Percentiles rank a stretch among this genome's conserved stretches.
These are phyloP conservation scores for Flueggea neowawraea DNA, from an alignment of 441 rosid genomes.

Conservation along the genomic window DNA sequence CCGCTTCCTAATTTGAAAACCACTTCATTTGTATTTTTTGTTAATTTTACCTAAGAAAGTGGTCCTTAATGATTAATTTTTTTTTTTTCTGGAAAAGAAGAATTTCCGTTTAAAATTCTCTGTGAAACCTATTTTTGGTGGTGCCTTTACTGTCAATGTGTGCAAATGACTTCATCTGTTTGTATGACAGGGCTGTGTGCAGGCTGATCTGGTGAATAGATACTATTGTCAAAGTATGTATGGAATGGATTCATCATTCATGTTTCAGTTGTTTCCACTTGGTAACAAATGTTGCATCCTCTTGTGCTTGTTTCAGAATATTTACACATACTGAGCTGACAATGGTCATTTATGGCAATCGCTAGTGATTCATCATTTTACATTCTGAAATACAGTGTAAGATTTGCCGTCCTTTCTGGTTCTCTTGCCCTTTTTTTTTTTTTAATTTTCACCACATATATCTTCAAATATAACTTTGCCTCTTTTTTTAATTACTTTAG, in stretches of 20 bases:
- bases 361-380: constrained; percentile 96
- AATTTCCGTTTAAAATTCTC: constrained; percentile 90
- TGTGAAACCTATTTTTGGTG: constrained; percentile 87
- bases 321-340: constrained; percentile 95
- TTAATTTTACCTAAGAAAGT: too few species aligned
- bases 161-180: constrained; percentile 97
- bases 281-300: too few species aligned
- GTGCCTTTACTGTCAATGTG: constrained; percentile 95
- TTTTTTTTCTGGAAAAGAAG: constrained; percentile 78
- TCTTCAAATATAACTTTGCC: constrained; percentile 32
- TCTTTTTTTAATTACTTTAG: too few species aligned
- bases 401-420: constrained; percentile 19
- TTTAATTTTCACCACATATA: not conserved
- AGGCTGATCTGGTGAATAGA: constrained; percentile 95
- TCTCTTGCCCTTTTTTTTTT: not conserved
- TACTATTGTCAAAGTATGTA: constrained; percentile 58
- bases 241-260: too few species aligned
- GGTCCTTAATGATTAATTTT: too few species aligned
- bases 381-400: constrained; percentile 90
- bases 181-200: constrained; percentile 99
- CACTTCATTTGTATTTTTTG: too few species aligned
- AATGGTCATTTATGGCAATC: constrained; percentile 98
- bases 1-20: too few species aligned
- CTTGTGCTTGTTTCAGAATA: too few species aligned
- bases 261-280: too few species aligned